Base-by-base conservation (phyloP, 768 basidiomycete genomes). In the Mycena leptocephala region DNA sequence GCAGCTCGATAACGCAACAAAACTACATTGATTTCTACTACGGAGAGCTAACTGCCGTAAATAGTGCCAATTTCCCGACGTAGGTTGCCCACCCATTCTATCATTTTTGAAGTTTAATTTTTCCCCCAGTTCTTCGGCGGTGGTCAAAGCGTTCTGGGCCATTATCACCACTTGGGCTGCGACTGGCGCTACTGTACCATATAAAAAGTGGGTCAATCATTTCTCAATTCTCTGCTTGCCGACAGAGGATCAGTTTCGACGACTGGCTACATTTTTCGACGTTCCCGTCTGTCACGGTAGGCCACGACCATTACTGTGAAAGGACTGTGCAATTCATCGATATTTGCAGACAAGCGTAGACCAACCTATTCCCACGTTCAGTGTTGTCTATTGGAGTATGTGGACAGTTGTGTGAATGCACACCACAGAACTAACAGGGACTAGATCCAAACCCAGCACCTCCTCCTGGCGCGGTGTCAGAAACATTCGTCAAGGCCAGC, bases 371-470 rank as follows among this genome's bases (percentile, higher is more conserved):
- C 14, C 67, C 0, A 22, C 67, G 16, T 70, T 35, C 41, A 75
- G 43, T 16, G n/a, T 26, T 18, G 41, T 75, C 5, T 32, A 51
- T 8, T 76, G 75, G 75, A 76, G 75, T 76, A 32, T 11, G 41
- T 16, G 9, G 4, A 10, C 41, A 43, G 16, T 4, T 11, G 41
- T 43, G 4, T 9, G 11, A 16, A 43, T 18, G 41, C 41, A 16
- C 41, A n/a, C n/a, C n/a, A n/a, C n/a, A n/a, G n/a, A n/a, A n/a
- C n/a, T n/a, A n/a, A n/a, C n/a, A n/a, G n/a, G n/a, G n/a, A n/a
- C n/a, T n/a, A n/a, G 72, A 73, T 46, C 72, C 72, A 2, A 73
- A 73, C 28, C 72, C 72, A 7, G 48, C 39, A 6, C 72, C 72
- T 4, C 26, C 72, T 24, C n/a, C 72, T 6, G 64, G 64, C 10